A percentile compares a stretch with the other conserved stretches of the same genome.
Conservation (phyloP, 2,329 filamentous ascomycete genomes). For the Leptographium lundbergii region DNA sequence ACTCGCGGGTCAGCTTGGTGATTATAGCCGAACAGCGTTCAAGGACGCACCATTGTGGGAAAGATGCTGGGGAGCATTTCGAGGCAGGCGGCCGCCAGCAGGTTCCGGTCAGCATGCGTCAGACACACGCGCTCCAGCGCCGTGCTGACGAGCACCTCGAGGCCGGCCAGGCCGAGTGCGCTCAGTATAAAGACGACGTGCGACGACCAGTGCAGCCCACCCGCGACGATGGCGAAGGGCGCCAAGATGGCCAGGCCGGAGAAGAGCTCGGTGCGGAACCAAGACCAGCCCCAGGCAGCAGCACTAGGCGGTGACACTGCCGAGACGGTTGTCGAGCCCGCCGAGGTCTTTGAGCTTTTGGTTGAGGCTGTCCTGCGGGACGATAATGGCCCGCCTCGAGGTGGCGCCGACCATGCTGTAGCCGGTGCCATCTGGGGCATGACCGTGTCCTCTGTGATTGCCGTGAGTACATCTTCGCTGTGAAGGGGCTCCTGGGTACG, state of each 20-base stretch:
- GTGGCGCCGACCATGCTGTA: not conserved
- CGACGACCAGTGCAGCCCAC: not conserved
- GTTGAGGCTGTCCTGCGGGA: not conserved
- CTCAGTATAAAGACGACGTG: slow-evolving; percentile 1
- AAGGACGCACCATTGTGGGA: not conserved
- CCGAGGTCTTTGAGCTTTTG: not conserved
- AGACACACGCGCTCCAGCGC: slow-evolving; percentile 1
- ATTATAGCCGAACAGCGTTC: not conserved
- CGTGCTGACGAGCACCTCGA: slow-evolving; percentile 6
- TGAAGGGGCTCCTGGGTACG: not conserved
- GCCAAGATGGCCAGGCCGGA: not conserved
- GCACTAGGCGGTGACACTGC: not conserved
- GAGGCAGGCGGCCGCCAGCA: not conserved
- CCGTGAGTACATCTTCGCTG: not conserved
- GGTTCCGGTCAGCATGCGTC: not conserved
- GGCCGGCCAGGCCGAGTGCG: not conserved
- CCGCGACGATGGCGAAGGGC: not conserved
- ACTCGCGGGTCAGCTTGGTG: not conserved
- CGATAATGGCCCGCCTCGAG: not conserved
- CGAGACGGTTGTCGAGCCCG: not conserved
- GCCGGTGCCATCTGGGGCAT: not conserved
- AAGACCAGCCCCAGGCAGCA: not conserved
- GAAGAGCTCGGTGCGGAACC: not conserved
- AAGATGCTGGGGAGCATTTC: slow-evolving; percentile 2
- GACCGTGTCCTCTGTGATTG: not conserved